Evolutionary conservation across 257 asterid genomes (phyloP).

Genomic region (Scutellaria minor): DNA sequence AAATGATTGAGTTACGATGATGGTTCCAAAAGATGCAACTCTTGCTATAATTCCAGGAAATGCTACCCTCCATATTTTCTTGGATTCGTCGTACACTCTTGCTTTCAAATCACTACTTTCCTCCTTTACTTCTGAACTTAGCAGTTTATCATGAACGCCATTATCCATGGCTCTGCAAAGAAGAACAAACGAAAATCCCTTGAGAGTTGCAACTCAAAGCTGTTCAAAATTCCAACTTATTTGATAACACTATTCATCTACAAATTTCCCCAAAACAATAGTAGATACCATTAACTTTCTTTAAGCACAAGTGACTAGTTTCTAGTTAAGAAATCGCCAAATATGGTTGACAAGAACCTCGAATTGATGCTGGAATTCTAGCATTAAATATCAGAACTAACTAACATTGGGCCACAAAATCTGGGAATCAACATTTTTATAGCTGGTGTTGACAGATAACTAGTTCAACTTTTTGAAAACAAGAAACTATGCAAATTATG

Average conservation of each 20-base stretch:
- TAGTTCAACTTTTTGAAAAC: background rate
- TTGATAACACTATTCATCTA: background rate
- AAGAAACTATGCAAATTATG: background rate
- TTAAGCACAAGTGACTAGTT: too few relatives aligned
- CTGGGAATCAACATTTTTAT: background rate
- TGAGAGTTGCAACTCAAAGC: background rate
- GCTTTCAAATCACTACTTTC: slow-evolving; percentile 44
- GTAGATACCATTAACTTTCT: too few relatives aligned
- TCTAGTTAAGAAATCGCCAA: too few relatives aligned
- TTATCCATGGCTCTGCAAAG: slow-evolving; percentile 56
- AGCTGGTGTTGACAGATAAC: background rate
- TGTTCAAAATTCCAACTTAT: background rate
- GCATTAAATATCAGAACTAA: too few relatives aligned
- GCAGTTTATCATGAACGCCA: slow-evolving; percentile 49
- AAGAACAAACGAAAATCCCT: background rate
- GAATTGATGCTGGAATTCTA: too few relatives aligned
- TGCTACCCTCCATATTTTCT: slow-evolving; percentile 74
- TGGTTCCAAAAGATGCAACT: slow-evolving; percentile 66
- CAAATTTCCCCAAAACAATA: too few relatives aligned
- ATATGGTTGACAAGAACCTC: too few relatives aligned
- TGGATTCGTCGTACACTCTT: slow-evolving; percentile 54
- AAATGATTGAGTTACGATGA: slow-evolving; percentile 73
- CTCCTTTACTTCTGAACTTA: slow-evolving; percentile 43
- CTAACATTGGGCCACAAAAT: slow-evolving; percentile 3
- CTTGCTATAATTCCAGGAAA: slow-evolving; percentile 72